Percentiles rank a stretch among this genome's conserved stretches.
Conservation (phyloP, 2,329 filamentous ascomycete genomes). For the Paracoccidioides brasiliensis region DNA sequence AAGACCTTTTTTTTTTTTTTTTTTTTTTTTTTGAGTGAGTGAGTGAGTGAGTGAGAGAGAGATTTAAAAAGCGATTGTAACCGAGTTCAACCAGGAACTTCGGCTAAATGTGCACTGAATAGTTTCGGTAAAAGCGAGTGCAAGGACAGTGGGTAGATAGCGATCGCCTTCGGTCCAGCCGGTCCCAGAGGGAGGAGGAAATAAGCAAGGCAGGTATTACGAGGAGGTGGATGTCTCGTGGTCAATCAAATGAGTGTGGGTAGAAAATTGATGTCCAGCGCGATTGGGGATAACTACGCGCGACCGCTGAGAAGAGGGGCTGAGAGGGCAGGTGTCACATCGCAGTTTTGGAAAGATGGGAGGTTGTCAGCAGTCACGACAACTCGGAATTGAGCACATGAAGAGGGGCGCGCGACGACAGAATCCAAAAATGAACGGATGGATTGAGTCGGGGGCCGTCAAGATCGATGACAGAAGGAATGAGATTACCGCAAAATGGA, state of each 20-base stretch:
- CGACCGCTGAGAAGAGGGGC: neutral
- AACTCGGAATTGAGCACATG: neutral
- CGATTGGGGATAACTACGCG: too few relatives aligned
- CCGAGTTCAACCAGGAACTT: neutral
- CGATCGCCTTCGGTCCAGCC: conserved; percentile 3
- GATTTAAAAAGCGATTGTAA: neutral
- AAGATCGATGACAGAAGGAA: neutral
- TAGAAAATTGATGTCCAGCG: too few relatives aligned
- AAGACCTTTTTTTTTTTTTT: too few relatives aligned
- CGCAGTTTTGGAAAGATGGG: neutral
- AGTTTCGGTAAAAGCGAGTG: neutral
- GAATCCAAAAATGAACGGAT: neutral
- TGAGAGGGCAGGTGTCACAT: neutral
- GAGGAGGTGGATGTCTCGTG: neutral
- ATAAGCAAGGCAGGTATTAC: too few relatives aligned
- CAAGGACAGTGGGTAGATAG: neutral
- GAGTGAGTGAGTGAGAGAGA: too few relatives aligned
- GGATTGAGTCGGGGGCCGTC: neutral
- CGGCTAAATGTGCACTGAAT: neutral
- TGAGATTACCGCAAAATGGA: too few relatives aligned
- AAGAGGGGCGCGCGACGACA: neutral
- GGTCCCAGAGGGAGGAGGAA: neutral
- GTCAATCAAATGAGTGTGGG: neutral
- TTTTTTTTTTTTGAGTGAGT: too few relatives aligned
- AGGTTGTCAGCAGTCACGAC: neutral